Conservation (phyloP, 2,329 filamentous ascomycete species). For the Aspergillus latus region DNA sequence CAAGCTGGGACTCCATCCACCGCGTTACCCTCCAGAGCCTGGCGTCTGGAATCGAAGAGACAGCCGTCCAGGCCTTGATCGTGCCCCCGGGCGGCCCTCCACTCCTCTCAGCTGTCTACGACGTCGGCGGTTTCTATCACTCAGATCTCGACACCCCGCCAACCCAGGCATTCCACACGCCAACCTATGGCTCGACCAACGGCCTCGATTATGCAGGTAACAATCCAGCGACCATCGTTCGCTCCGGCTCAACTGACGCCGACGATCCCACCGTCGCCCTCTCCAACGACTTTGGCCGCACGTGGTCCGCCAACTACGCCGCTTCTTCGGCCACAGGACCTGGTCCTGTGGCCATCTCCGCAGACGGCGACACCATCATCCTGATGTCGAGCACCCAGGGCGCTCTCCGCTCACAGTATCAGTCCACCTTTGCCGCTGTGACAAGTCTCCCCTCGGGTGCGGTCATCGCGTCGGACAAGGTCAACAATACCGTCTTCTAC, state of each 20-base stretch:
- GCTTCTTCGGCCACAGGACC: constrained; percentile 47
- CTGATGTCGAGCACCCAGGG: constrained; percentile 24
- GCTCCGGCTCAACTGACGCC: constrained; percentile 46
- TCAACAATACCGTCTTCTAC: constrained; percentile 55
- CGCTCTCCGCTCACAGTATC: constrained; percentile 21
- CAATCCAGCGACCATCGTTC: constrained; percentile 49
- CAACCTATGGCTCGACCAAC: constrained; percentile 48
- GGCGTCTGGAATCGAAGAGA: constrained; percentile 58
- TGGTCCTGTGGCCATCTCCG: constrained; percentile 53
- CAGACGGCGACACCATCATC: constrained; percentile 48
- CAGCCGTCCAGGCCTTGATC: constrained; percentile 51
- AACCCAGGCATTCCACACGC: constrained; percentile 47
- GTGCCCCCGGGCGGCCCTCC: constrained; percentile 51
- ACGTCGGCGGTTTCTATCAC: constrained; percentile 52
- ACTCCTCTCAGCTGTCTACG: constrained; percentile 52
- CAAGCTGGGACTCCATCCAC: constrained; percentile 53
- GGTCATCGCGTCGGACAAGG: constrained; percentile 56
- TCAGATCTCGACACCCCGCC: constrained; percentile 45
- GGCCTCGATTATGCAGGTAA: constrained; percentile 47
- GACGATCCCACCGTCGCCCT: constrained; percentile 46
- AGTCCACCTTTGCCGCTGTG: constrained; percentile 46
- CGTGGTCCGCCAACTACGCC: constrained; percentile 51
- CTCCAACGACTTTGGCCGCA: constrained; percentile 52
- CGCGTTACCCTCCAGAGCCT: constrained; percentile 54
- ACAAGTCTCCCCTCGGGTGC: constrained; percentile 48